Conservation (phyloP, 2,329 filamentous ascomycete species). For the Verticillium isaacii region DNA sequence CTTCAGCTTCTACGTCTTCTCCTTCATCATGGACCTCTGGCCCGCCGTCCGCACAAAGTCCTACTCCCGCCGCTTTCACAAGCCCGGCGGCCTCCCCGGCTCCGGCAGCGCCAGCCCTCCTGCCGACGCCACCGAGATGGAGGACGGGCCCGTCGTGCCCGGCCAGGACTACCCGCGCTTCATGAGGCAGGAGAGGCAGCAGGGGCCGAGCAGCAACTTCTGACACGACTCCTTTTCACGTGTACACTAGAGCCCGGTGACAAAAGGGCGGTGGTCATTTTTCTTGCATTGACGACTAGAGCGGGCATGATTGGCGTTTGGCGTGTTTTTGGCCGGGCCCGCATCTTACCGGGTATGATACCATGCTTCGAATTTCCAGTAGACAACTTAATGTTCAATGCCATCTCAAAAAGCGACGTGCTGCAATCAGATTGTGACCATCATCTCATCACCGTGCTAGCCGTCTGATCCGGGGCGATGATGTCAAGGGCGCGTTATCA, state of each 20-base stretch:
- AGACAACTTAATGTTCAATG: too few species aligned
- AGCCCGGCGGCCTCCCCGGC: constrained; percentile 1
- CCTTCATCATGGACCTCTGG: constrained; percentile 81
- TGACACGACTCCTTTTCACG: not conserved
- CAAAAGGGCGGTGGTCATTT: too few species aligned
- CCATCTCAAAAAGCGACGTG: too few species aligned
- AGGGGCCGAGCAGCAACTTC: not conserved
- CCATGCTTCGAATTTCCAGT: too few species aligned
- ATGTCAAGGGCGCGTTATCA: not conserved
- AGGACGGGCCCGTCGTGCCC: not conserved
- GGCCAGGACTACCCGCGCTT: not conserved
- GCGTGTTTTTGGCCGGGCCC: too few species aligned
- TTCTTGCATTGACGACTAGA: too few species aligned
- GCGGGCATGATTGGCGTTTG: too few species aligned
- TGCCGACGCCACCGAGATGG: not conserved
- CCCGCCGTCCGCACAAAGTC: constrained; percentile 65
- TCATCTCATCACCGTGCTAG: not conserved
- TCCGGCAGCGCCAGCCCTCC: not conserved
- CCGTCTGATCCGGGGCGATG: not conserved
- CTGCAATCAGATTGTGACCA: too few species aligned
- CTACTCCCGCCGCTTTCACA: constrained; percentile 8
- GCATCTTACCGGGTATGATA: too few species aligned
- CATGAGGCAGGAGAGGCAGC: not conserved
- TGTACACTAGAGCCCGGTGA: too few species aligned
- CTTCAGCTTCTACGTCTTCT: constrained; percentile 83